These are phyloP conservation scores for Histomonas meleagridis DNA, from an alignment of 208 protist genomes.

Conservation along the genomic window DNA sequence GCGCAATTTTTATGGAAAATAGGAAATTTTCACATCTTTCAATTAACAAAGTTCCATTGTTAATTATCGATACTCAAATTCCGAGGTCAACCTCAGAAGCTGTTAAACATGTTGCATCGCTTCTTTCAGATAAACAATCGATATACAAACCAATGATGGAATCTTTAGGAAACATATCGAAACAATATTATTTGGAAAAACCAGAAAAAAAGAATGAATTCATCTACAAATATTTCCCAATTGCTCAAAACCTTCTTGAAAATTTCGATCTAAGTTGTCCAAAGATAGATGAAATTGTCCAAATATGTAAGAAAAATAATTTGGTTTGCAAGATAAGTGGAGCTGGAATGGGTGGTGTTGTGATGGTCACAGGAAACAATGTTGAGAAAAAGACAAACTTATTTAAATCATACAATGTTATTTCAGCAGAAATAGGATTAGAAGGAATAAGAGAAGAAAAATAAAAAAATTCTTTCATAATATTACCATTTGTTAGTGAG, in stretches of 20 bases:
- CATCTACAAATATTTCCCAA: not conserved
- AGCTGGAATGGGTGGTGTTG: not conserved
- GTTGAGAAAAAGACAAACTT: not conserved
- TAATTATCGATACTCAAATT: not conserved
- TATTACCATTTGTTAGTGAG: no score
- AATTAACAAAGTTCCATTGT: not conserved
- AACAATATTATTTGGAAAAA: not conserved
- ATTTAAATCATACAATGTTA: not conserved
- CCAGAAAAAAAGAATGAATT: not conserved
- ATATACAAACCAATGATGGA: not conserved
- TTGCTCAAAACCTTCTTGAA: not conserved
- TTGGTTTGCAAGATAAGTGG: not conserved
- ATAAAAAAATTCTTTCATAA: no score
- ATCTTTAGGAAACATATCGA: not conserved
- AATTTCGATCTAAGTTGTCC: not conserved
- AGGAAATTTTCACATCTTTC: not conserved
- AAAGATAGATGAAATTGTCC: not conserved
- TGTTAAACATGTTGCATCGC: not conserved
- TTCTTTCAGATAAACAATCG: not conserved
- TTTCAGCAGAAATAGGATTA: not conserved
- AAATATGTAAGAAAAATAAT: not conserved
- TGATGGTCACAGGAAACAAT: not conserved
- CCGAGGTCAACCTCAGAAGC: not conserved
- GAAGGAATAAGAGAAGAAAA: not conserved
- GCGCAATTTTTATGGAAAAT: conserved; percentile 21